These are phyloP conservation scores for Phlebiopsis gigantea DNA, from an alignment of 768 basidiomycete genomes.

Conservation along the genomic window DNA sequence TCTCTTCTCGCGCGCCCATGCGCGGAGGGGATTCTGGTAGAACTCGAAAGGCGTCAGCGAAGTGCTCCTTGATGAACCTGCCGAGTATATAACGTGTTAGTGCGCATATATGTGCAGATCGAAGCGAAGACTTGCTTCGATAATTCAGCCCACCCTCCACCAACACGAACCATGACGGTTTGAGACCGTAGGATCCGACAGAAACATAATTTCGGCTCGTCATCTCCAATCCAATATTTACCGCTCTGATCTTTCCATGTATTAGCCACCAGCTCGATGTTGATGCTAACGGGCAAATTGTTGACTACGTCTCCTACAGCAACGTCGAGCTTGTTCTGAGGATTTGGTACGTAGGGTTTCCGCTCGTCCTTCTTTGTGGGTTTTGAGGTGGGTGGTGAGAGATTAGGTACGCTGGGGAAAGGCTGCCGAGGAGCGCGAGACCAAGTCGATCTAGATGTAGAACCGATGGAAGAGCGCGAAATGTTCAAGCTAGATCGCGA, in stretches of 20 bases:
- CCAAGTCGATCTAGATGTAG: slow-evolving; percentile 47
- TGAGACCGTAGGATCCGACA: slow-evolving; percentile 87
- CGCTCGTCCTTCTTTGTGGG: slow-evolving; percentile 30
- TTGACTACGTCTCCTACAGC: slow-evolving; percentile 93
- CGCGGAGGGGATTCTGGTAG: slow-evolving; percentile 54
- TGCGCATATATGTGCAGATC: slow-evolving; percentile 10
- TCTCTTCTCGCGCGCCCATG: slow-evolving; percentile 49
- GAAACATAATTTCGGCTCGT: slow-evolving; percentile 86
- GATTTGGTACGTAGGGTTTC: slow-evolving; percentile 79
- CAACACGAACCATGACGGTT: slow-evolving; percentile 94
- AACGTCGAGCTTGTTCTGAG: slow-evolving; percentile 88
- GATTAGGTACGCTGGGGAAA: slow-evolving; percentile 36
- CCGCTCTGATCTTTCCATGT: slow-evolving; percentile 92
- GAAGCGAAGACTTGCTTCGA: slow-evolving; percentile 60
- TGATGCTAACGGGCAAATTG: slow-evolving; percentile 78
- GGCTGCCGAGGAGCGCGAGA: slow-evolving; percentile 65
- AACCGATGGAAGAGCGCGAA: slow-evolving; percentile 40
- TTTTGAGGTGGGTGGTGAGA: slow-evolving; percentile 43
- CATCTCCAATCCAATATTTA: slow-evolving; percentile 94
- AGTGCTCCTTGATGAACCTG: slow-evolving; percentile 85
- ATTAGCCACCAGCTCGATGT: slow-evolving; percentile 72
- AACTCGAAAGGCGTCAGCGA: slow-evolving; percentile 76
- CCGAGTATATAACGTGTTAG: not conserved
- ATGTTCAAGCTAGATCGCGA: slow-evolving; percentile 41
- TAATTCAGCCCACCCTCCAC: slow-evolving; percentile 91